These are phyloP conservation scores for Raffaelea albimanens DNA, from an alignment of 2,329 filamentous ascomycete species.

Conservation along the genomic window DNA sequence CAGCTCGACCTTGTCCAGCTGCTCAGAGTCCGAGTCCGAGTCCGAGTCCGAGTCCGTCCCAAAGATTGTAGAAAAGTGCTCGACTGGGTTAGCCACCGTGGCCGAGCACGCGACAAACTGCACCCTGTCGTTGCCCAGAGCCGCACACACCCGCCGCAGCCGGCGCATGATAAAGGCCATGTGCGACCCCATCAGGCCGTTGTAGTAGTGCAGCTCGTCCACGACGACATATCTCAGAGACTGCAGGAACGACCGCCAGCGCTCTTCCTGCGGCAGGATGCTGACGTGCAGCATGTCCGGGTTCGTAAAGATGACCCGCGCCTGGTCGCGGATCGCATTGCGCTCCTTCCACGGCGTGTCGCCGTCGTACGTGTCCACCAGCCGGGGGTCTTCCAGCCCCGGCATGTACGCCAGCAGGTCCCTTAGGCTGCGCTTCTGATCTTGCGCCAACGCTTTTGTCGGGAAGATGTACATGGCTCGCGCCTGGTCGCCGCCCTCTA, in stretches of 20 bases:
- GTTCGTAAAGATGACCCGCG: slow-evolving; percentile 91
- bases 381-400: slow-evolving; percentile 48
- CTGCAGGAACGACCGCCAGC: slow-evolving; percentile 80
- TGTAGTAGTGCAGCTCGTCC: slow-evolving; percentile 91
- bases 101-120: slow-evolving; percentile 95
- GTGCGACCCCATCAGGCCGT: slow-evolving; percentile 87
- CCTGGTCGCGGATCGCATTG: slow-evolving; percentile 75
- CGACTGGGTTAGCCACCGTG: slow-evolving; percentile 83
- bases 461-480: slow-evolving; percentile 97
- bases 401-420: slow-evolving; percentile 77
- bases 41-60: slow-evolving; percentile 32
- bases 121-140: slow-evolving; percentile 74
- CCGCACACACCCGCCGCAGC: slow-evolving; percentile 77
- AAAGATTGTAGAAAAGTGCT: slow-evolving; percentile 93
- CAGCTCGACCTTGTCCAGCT: slow-evolving; percentile 45
- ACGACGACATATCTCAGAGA: slow-evolving; percentile 85
- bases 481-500: slow-evolving; percentile 34
- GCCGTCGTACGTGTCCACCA: slow-evolving; percentile 93
- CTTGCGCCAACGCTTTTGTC: slow-evolving; percentile 91
- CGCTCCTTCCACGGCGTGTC: slow-evolving; percentile 79
- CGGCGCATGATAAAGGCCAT: slow-evolving; percentile 92
- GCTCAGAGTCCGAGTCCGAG: slow-evolving; percentile 32
- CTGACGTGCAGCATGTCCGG: slow-evolving; percentile 96
- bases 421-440: slow-evolving; percentile 80
- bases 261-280: slow-evolving; percentile 82